A percentile compares a stretch with the other conserved stretches of the same genome.
Conservation (phyloP, 805 yeast species). For the Ogataea philodendri region DNA sequence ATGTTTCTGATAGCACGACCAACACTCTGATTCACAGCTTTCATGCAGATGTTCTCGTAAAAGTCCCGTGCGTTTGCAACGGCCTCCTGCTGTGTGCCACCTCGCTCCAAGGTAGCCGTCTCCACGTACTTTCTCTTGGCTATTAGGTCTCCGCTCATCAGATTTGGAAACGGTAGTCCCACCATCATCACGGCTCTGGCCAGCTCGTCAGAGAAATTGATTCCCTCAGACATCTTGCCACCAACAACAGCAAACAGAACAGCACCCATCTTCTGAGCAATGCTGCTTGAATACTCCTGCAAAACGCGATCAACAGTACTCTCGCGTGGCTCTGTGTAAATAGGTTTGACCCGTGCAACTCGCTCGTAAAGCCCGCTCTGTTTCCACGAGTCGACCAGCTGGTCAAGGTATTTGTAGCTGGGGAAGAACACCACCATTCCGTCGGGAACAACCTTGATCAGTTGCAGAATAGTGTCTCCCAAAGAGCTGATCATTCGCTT, state of each 20-base stretch:
- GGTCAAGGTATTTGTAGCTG: conserved; percentile 68
- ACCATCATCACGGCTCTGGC: conserved; percentile 85
- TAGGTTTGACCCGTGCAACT: conserved; percentile 40
- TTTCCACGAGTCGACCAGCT: conserved; percentile 56
- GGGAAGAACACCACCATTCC: conserved; percentile 86
- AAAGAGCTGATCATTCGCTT: conserved; percentile 43
- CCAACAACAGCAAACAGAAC: conserved; percentile 83
- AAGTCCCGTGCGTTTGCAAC: conserved; percentile 49
- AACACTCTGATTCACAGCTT: conserved; percentile 87
- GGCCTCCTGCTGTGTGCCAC: conserved; percentile 49
- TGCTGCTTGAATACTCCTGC: conserved; percentile 46
- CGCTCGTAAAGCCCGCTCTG: conserved; percentile 31
- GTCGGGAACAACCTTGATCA: conserved; percentile 51
- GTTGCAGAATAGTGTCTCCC: conserved; percentile 46
- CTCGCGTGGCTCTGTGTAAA: conserved; percentile 56
- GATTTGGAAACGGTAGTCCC: conserved; percentile 88
- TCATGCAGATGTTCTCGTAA: conserved; percentile 84
- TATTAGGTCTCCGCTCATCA: conserved; percentile 74
- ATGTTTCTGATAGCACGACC: conserved; percentile 89
- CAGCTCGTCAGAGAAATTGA: conserved; percentile 82
- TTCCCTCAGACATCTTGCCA: conserved; percentile 91
- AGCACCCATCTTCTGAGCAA: conserved; percentile 52
- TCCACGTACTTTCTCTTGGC: conserved; percentile 70
- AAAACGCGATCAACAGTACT: conserved; percentile 47
- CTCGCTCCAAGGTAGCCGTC: conserved; percentile 42